Conservation (phyloP, 768 basidiomycete genomes). For the Phanerochaete carnosa region DNA sequence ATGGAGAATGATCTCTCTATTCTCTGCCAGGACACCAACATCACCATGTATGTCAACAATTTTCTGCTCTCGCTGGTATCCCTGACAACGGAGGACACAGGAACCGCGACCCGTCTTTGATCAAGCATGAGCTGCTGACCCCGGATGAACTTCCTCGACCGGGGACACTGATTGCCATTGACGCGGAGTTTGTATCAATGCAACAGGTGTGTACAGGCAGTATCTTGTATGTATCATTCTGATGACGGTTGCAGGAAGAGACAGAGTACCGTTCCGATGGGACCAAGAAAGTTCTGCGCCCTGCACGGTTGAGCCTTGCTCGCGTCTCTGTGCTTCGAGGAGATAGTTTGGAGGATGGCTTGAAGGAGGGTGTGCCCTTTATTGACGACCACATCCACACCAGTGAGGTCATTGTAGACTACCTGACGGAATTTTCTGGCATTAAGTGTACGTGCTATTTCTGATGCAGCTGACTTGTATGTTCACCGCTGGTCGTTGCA, state of each 20-base stretch:
- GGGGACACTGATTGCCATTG: conserved; percentile 90
- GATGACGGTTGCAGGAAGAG: conserved; percentile 65
- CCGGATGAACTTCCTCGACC: conserved; percentile 77
- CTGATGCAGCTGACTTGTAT: conserved; percentile 1
- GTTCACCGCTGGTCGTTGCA: conserved; percentile 29
- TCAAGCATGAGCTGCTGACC: conserved; percentile 76
- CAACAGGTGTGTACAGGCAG: conserved; percentile 60
- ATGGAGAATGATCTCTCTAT: conserved; percentile 69
- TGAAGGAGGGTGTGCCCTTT: conserved; percentile 80
- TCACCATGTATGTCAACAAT: conserved; percentile 60
- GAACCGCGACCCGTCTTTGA: conserved; percentile 65
- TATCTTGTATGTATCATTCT: neutral
- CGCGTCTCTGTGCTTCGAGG: conserved; percentile 93
- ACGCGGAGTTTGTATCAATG: conserved; percentile 97
- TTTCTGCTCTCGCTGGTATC: neutral
- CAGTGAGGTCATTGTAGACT: conserved; percentile 93
- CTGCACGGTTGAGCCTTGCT: conserved; percentile 88
- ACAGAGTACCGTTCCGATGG: conserved; percentile 94
- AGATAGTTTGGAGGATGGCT: too few relatives aligned
- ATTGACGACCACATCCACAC: conserved; percentile 99
- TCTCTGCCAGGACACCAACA: conserved; percentile 82
- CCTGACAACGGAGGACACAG: conserved; percentile 34
- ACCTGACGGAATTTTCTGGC: conserved; percentile 95
- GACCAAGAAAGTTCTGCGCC: conserved; percentile 87
- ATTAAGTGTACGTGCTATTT: conserved; percentile 69